Evolutionary conservation across 305 asterid genomes (phyloP), one percentile per base, ranked within the genome.

Genomic region (Solanum hybrid): DNA sequence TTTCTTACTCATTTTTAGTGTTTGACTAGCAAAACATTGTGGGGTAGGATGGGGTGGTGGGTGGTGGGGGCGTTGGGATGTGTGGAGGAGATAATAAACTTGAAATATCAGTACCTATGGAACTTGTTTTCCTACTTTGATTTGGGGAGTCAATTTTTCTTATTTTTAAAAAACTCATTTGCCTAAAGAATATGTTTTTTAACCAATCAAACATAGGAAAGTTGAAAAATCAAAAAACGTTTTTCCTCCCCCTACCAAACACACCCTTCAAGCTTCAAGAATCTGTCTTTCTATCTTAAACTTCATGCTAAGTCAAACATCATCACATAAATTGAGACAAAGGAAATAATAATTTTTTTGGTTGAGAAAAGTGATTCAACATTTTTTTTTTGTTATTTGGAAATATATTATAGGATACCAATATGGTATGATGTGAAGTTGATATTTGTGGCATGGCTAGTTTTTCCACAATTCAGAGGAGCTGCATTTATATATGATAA

Each of bases 341-440:
- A 26, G 4, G 0, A 5, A 42, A 3, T 26, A 24, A 0, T 24
- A 24, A 2, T 24, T 11, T 80, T 80, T 35, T 78, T 6, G 9
- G 3, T 39, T 31, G 16, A 83, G 39, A 29, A 83, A 46, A 46
- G 10, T 83, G 8, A 46, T 29, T 46, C 5, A 83, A 46, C 71
- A 29, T 46, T 40, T 33, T 33, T 33, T 26, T 26, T 16, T 83
- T 83, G 11, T 18, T 57, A 57, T 7, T 57, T 57, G 24, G 69
- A 57, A 57, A 57, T 46, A n/a, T 10, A 51, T 64, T 40, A 77
- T 78, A 96, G 98, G 97, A 92, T 96, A 61, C 95, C 96, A 2
- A 93, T 96, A 89, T 96, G 98, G 98, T 96, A 96, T 76, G 94
- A 91, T n/a, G 61, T 95, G 95, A 96, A 96, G 93, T 94, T 96